A percentile compares a stretch with the other conserved stretches of the same genome.
These are phyloP conservation scores for Scenedesmus sp. DNA, from an alignment of 163 green algal genomes.

Conservation along the genomic window DNA sequence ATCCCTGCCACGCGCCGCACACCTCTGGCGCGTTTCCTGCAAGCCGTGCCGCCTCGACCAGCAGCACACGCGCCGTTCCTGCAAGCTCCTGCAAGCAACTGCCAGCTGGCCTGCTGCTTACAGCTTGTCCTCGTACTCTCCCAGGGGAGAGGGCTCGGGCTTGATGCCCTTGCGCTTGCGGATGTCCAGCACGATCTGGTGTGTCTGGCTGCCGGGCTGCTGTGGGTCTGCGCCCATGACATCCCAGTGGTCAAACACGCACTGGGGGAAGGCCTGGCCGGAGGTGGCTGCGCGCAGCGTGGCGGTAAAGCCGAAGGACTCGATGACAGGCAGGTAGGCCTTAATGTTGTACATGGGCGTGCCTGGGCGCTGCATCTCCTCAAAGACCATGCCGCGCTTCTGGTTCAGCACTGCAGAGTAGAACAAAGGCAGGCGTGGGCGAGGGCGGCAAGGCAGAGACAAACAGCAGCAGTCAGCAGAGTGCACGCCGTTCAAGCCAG, in stretches of 20 bases:
- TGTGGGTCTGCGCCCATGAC: slow-evolving; percentile 91
- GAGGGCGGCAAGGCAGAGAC: background rate
- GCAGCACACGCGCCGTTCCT: background rate
- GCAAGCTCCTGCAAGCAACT: background rate
- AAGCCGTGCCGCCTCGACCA: background rate
- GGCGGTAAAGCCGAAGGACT: slow-evolving; percentile 99
- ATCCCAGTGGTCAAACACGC: slow-evolving; percentile 99
- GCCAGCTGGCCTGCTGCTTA: slow-evolving; percentile 24
- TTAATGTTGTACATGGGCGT: slow-evolving; percentile 99
- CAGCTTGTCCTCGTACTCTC: slow-evolving; percentile 92
- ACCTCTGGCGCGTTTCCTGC: background rate
- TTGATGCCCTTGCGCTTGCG: slow-evolving; percentile 99
- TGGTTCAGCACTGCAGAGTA: slow-evolving; percentile 93
- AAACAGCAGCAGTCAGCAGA: background rate
- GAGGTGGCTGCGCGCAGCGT: slow-evolving; percentile 95
- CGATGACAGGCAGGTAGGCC: slow-evolving; percentile 98
- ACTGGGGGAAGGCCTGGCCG: slow-evolving; percentile 99
- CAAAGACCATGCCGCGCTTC: slow-evolving; percentile 99
- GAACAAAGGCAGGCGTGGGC: background rate
- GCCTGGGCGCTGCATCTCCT: slow-evolving; percentile 97
- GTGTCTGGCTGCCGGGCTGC: slow-evolving; percentile 79
- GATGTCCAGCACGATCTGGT: slow-evolving; percentile 90
- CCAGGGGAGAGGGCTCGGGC: slow-evolving; percentile 80
- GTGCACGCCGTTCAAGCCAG: background rate
- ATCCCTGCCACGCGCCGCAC: background rate